phyloP scores from a whole-genome alignment of 257 asterid genomes.

The Solanum lycopersicoides region DNA sequence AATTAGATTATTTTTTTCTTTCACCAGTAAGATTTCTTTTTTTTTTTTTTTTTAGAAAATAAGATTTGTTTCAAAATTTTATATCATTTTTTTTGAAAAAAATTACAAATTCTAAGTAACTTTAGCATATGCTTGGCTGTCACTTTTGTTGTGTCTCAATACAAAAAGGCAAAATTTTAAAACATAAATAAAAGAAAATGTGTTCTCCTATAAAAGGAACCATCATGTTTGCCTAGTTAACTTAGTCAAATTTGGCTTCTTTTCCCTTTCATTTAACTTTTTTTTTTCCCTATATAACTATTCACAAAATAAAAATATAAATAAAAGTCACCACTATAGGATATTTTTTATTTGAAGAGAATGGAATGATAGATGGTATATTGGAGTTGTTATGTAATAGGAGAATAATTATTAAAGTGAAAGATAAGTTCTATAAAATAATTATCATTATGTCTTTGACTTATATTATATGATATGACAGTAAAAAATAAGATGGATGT shows the following conservation, averaged over 20 bases:
- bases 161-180: background rate
- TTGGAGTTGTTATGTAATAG: too few species aligned
- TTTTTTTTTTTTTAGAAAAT: too few species aligned
- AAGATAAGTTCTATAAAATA: too few species aligned
- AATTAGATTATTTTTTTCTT: too few species aligned
- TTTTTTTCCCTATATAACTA: background rate
- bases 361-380: background rate
- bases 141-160: background rate
- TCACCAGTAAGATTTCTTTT: too few species aligned
- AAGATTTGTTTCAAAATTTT: too few species aligned
- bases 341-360: background rate
- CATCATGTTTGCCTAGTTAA: background rate
- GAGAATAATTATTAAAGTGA: too few species aligned
- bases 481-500: background rate
- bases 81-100: too few species aligned
- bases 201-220: background rate
- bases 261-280: background rate
- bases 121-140: background rate
- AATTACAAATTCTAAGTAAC: too few species aligned
- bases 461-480: background rate
- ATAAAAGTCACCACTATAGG: background rate
- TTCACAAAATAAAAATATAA: background rate
- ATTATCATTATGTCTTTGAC: background rate
- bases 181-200: background rate
- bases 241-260: background rate